phyloP scores from a whole-genome alignment of 148 eudicot species.

The Amaranthus hypochondriacus region DNA sequence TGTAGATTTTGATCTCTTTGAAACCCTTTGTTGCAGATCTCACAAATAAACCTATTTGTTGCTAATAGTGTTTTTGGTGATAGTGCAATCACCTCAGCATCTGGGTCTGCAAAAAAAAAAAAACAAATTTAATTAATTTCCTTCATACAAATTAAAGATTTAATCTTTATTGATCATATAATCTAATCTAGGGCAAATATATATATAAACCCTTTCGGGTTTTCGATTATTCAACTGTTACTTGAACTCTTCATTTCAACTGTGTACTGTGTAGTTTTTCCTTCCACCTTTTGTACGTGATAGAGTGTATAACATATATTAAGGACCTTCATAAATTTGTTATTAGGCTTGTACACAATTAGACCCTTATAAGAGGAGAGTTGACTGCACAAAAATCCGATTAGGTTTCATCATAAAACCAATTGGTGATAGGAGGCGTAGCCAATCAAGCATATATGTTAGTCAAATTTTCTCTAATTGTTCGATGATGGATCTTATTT shows the following conservation, averaged over 20 bases:
- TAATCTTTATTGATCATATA: neutral
- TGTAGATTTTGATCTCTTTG: constrained; percentile 94
- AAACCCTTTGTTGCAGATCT: constrained; percentile 94
- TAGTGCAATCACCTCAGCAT: constrained; percentile 88
- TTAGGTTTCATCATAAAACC: too few species aligned
- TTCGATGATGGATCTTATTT: too few species aligned
- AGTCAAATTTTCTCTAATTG: too few species aligned
- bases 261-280: neutral
- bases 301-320: neutral
- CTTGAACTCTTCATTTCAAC: constrained; percentile 5
- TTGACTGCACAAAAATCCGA: too few species aligned
- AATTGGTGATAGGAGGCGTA: too few species aligned
- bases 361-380: too few species aligned
- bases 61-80: constrained; percentile 77
- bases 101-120: constrained; percentile 58
- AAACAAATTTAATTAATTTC: too few species aligned
- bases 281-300: too few species aligned
- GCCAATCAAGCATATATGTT: too few species aligned
- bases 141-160: neutral
- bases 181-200: constrained; percentile 13
- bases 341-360: too few species aligned
- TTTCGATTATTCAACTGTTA: neutral
- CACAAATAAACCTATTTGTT: constrained; percentile 82
- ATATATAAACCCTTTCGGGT: neutral
- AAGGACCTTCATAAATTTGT: neutral